Conservation (phyloP, 2,329 filamentous ascomycete genomes). For the Hypomyces perniciosus region DNA sequence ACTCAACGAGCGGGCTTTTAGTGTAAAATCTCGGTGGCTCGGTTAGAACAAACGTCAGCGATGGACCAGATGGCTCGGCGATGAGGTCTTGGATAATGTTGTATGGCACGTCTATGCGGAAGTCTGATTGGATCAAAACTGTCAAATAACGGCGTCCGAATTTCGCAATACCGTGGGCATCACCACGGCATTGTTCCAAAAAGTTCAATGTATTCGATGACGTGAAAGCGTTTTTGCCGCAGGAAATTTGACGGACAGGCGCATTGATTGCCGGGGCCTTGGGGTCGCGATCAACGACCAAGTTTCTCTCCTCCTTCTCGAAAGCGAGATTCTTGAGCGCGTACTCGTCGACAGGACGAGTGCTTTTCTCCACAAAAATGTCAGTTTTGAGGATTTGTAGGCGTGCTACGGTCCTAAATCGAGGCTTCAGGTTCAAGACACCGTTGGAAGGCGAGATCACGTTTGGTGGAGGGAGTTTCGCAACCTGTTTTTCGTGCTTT, state of each 20-base stretch:
- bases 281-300: constrained; percentile 10
- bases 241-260: constrained; percentile 26
- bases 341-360: constrained; percentile 22
- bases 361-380: constrained; percentile 30
- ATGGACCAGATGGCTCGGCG: constrained; percentile 26
- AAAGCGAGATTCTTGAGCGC: constrained; percentile 23
- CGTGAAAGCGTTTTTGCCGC: constrained; percentile 43
- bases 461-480: neutral
- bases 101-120: constrained; percentile 43
- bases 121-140: constrained; percentile 25
- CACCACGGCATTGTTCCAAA: constrained; percentile 31
- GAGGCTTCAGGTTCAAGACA: neutral
- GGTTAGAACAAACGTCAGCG: constrained; percentile 45
- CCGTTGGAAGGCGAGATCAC: neutral
- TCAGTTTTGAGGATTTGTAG: constrained; percentile 24
- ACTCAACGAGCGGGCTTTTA: neutral
- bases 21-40: constrained; percentile 47
- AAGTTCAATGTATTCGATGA: constrained; percentile 33
- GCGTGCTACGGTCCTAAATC: constrained; percentile 19
- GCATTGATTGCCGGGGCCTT: constrained; percentile 17
- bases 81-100: constrained; percentile 43
- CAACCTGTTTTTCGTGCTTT: constrained; percentile 24
- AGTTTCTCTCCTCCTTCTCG: constrained; percentile 21
- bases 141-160: constrained; percentile 40
- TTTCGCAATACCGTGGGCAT: constrained; percentile 23